These are phyloP conservation scores for Leucoagaricus sp. DNA, from an alignment of 1,284 basidiomycete species.

Conservation along the genomic window DNA sequence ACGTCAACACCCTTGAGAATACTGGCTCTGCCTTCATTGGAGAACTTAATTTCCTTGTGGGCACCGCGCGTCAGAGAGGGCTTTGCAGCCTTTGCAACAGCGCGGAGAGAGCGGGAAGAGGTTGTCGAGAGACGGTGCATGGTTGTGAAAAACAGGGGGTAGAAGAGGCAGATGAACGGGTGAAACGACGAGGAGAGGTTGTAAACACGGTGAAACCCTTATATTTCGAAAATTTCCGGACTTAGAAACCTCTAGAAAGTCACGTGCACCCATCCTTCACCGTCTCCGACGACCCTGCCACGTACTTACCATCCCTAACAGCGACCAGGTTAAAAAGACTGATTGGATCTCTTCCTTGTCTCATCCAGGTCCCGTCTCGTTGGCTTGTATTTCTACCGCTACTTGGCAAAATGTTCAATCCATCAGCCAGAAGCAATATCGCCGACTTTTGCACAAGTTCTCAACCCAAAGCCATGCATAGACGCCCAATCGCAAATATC, in stretches of 20 bases:
- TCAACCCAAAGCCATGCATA: too few relatives aligned
- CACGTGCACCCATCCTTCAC: slow-evolving; percentile 9
- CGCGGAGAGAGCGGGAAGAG: slow-evolving; percentile 47
- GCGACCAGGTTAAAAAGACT: too few relatives aligned
- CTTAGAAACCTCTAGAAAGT: slow-evolving; percentile 12
- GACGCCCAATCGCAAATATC: too few relatives aligned
- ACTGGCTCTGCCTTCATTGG: slow-evolving; percentile 91
- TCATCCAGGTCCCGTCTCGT: too few relatives aligned
- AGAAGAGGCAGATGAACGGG: neutral
- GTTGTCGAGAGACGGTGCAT: slow-evolving; percentile 52
- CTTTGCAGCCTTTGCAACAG: slow-evolving; percentile 40
- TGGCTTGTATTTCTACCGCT: too few relatives aligned
- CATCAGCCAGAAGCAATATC: too few relatives aligned
- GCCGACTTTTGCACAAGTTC: too few relatives aligned
- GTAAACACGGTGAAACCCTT: neutral
- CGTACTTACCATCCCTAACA: slow-evolving; percentile 1
- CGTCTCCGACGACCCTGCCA: slow-evolving; percentile 10
- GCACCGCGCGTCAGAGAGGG: slow-evolving; percentile 63
- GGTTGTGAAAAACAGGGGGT: neutral
- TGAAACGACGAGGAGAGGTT: neutral
- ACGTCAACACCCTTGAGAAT: slow-evolving; percentile 97
- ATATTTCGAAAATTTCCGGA: slow-evolving; percentile 5
- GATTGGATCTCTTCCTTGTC: too few relatives aligned
- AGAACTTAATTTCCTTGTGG: slow-evolving; percentile 97
- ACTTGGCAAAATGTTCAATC: too few relatives aligned